phyloP scores from a whole-genome alignment of 2,329 filamentous ascomycete species.

The Magnaporthales sp. region DNA sequence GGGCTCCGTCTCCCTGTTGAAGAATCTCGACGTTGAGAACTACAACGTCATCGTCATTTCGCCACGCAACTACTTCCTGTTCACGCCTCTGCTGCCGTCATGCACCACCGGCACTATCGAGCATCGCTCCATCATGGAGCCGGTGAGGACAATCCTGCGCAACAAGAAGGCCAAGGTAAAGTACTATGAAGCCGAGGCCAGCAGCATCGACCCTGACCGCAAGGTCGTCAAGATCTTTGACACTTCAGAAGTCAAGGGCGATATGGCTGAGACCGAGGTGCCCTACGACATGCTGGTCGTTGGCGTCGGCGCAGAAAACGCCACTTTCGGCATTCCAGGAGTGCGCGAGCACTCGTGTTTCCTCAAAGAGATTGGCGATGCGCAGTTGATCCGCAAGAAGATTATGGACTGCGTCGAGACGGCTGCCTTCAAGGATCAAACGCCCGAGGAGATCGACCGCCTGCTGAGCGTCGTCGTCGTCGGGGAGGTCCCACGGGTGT shows the following conservation, averaged over 20 bases:
- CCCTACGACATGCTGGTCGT: slow-evolving; percentile 98
- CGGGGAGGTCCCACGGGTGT: slow-evolving; percentile 94
- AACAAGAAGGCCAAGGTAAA: slow-evolving; percentile 90
- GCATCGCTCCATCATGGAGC: slow-evolving; percentile 99
- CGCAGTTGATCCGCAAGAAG: slow-evolving; percentile 91
- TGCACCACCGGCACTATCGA: slow-evolving; percentile 97
- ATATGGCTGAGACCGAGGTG: slow-evolving; percentile 74
- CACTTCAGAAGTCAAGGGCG: slow-evolving; percentile 86
- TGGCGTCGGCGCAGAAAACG: slow-evolving; percentile 95
- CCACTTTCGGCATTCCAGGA: slow-evolving; percentile 94
- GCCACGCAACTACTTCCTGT: slow-evolving; percentile 98
- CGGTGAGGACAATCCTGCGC: slow-evolving; percentile 88
- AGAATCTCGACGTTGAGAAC: slow-evolving; percentile 97
- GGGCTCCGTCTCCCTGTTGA: slow-evolving; percentile 90
- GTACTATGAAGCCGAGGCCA: slow-evolving; percentile 97
- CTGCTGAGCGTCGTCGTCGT: slow-evolving; percentile 97
- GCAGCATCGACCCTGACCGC: slow-evolving; percentile 86
- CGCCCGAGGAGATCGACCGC: slow-evolving; percentile 78
- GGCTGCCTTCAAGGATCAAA: slow-evolving; percentile 95
- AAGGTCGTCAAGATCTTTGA: slow-evolving; percentile 86
- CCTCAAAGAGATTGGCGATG: slow-evolving; percentile 95
- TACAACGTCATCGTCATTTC: slow-evolving; percentile 99
- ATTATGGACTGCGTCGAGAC: slow-evolving; percentile 99
- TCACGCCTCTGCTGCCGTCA: slow-evolving; percentile 92
- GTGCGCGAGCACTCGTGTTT: slow-evolving; percentile 95